phyloP scores from a whole-genome alignment of 495 filamentous ascomycete species.

The Elasticomyces elasticus region DNA sequence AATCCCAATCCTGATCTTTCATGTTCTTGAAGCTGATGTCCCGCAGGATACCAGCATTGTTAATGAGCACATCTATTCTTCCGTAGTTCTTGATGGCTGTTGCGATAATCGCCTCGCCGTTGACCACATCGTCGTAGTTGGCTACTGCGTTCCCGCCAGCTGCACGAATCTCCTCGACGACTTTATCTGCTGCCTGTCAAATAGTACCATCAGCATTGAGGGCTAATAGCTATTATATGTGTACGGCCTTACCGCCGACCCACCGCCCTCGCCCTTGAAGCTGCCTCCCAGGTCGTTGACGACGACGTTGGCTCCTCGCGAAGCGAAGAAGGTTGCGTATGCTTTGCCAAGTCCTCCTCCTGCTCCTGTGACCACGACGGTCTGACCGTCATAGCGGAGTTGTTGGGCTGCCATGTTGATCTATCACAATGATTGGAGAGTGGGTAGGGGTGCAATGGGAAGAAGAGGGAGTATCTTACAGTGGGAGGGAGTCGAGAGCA shows the following conservation, averaged over 20 bases:
- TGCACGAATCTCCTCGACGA: constrained; percentile 87
- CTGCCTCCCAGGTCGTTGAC: constrained; percentile 95
- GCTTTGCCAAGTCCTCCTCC: constrained; percentile 90
- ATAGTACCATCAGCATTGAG: not conserved
- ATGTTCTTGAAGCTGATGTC: constrained; percentile 99
- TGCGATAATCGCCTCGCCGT: constrained; percentile 91
- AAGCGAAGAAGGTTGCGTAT: constrained; percentile 86
- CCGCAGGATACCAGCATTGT: constrained; percentile 95
- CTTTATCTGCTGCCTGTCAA: constrained; percentile 77
- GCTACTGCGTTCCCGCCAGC: constrained; percentile 93
- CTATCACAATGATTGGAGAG: not conserved
- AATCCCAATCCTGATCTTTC: constrained; percentile 93
- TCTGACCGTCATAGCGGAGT: constrained; percentile 88
- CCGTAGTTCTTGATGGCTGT: constrained; percentile 90
- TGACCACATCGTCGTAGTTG: constrained; percentile 95
- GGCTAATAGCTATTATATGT: not conserved
- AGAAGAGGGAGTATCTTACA: not conserved
- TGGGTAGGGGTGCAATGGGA: not conserved
- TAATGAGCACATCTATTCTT: constrained; percentile 87
- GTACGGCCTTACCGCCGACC: constrained; percentile 54
- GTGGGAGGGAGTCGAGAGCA: constrained; percentile 13
- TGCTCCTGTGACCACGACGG: constrained; percentile 92
- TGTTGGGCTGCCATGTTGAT: constrained; percentile 11
- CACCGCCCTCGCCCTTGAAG: constrained; percentile 87
- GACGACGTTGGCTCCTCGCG: constrained; percentile 87